Evolutionary conservation across 2,329 filamentous ascomycete species (phyloP), one percentile per base, ranked within the genome.

Genomic region (Elsinoe ampelina): DNA sequence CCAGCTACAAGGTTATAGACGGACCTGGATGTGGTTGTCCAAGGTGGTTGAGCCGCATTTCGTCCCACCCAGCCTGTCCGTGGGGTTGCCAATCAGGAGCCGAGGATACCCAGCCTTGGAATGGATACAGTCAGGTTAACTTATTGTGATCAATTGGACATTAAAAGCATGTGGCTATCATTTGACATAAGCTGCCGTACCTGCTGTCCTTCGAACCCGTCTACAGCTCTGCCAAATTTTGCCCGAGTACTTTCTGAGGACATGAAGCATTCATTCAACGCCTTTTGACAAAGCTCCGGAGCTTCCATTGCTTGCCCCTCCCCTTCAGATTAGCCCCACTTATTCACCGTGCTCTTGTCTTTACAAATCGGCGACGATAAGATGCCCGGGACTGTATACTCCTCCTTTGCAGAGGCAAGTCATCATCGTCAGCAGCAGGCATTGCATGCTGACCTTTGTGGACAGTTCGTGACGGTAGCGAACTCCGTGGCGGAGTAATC

Each of bases 81-180:
- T 52, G 48, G 48, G 48, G 19, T 45, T 35, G 32, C 48, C 32
- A 38, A 36, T 38, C 48, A 52, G 32, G 19, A 38, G 48, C 48
- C 48, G 48, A 52, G 34, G 48, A 36, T 52, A 52, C 48, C 48
- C 48, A 52, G 32, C 26, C 48, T 50, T 45, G 41, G 41, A 20
- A 45, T 12, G 41, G 13, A 45, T 6, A 26, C 3, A 19, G n/a
- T 15, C 15, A 19, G 39, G n/a, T n/a, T n/a, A n/a, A n/a, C n/a
- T n/a, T n/a, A 42, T 42, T 12, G 41, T 8, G 26, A 45, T 19
- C 26, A 22, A 17, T 30, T 30, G 26, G 26, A 30, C 26, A 7
- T 5, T 7, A 5, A 8, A 30, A 7, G 26, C 26, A 30, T 30
- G 26, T 30, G 26, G 26, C 4, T 5, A 30, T 2, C 7, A 30